Evolutionary conservation across 2,329 filamentous ascomycete species (phyloP), one percentile per base, ranked within the genome.

Genomic region (Xylaria hypoxylon): DNA sequence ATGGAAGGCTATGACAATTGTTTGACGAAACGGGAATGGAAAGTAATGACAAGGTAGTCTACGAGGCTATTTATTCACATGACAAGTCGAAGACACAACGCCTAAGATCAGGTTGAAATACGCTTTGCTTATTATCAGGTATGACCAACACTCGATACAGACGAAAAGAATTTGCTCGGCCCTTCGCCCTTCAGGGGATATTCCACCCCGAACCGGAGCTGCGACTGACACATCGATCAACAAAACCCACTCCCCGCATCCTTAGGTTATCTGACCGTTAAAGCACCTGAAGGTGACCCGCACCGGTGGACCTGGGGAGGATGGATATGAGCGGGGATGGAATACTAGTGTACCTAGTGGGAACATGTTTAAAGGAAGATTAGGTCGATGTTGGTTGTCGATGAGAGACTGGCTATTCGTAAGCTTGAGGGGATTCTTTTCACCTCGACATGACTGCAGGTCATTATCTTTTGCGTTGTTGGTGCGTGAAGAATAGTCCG

Each of bases 211-310:
- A 45, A 67, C 53, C 65, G 65, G 65, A 64, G 65, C 44, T 33
- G 56, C 38, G 35, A 51, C 15, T 64, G 56, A 60, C 61, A 64
- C 65, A 61, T 61, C 38, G 38, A 52, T 40, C 33, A 35, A 19
- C 40, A n/a, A 63, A 64, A 57, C 56, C 61, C 65, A 64, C 65
- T 60, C 57, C 35, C 64, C 64, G 60, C 50, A 57, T 60, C 60
- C 53, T 60, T n/a, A 52, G 19, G 42, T 56, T 56, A n/a, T n/a
- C n/a, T n/a, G n/a, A 28, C 33, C 33, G 33, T 17, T 26, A 19
- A 28, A 44, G 44, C 33, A 59, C 59, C 26, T 55, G 26, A 50
- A 60, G 33, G 26, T 42, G 64, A 67, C 64, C 64, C 56, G 55
- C 64, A 64, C 38, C 28, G 64, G 60, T 67, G 64, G 64, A 44